A percentile compares a stretch with the other conserved stretches of the same genome.
Conservation (phyloP, 176 grass and related monocot genomes). For the Otatea glauca region DNA sequence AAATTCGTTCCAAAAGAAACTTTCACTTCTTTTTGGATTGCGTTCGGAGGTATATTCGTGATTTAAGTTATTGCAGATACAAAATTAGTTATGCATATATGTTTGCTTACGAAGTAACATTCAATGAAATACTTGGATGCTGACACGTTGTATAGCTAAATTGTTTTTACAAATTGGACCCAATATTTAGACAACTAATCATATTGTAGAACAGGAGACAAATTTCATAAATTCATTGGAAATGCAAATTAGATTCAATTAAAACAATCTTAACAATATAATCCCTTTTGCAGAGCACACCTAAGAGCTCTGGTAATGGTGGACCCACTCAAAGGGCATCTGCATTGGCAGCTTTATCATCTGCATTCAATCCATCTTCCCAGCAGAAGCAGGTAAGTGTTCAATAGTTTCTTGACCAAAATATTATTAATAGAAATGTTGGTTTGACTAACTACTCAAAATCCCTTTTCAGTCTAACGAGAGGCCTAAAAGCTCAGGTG, state of each 20-base stretch:
- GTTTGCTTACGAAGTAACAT: not conserved
- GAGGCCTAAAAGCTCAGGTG: constrained; percentile 58
- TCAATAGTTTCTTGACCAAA: constrained; percentile 9
- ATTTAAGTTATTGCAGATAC: constrained; percentile 21
- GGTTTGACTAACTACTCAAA: constrained; percentile 6
- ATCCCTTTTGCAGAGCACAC: constrained; percentile 42
- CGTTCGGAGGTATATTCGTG: constrained; percentile 72
- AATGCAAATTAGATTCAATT: constrained; percentile 33
- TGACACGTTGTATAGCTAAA: not conserved
- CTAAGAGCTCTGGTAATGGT: constrained; percentile 62
- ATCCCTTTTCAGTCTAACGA: constrained; percentile 55
- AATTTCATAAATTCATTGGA: constrained; percentile 2
- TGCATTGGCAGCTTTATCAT: constrained; percentile 83
- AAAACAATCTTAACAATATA: constrained; percentile 36
- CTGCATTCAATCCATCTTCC: constrained; percentile 82
- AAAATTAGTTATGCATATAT: not conserved
- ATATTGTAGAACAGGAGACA: constrained; percentile 13
- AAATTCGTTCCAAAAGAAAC: constrained; percentile 97
- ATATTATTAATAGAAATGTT: not conserved
- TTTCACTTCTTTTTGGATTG: constrained; percentile 80
- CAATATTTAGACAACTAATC: constrained; percentile 2
- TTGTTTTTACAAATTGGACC: not conserved
- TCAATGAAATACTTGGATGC: not conserved
- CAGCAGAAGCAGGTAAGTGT: constrained; percentile 44
- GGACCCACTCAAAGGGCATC: constrained; percentile 90